These are phyloP conservation scores for Oxytropis ochrocephala DNA, from an alignment of 306 rosid species.

Conservation along the genomic window DNA sequence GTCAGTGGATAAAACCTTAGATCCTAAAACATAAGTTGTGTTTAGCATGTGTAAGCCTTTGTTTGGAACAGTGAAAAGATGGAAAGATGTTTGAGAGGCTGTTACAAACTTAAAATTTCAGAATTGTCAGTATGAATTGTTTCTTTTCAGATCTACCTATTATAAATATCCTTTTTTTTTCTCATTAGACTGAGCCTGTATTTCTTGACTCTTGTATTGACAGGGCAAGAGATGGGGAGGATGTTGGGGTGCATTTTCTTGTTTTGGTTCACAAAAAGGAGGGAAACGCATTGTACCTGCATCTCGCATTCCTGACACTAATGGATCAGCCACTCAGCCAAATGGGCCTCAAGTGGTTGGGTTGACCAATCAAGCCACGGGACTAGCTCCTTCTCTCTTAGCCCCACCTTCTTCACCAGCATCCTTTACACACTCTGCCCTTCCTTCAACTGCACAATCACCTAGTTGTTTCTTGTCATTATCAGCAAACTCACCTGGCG, in stretches of 20 bases:
- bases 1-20: not conserved
- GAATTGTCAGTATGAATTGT: not conserved
- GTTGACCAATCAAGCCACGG: slow-evolving; percentile 64
- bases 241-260: slow-evolving; percentile 85
- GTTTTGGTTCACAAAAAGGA: slow-evolving; percentile 85
- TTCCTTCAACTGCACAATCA: slow-evolving; percentile 93
- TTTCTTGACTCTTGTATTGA: slow-evolving; percentile 27
- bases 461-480: slow-evolving; percentile 77
- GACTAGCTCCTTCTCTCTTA: slow-evolving; percentile 75
- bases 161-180: slow-evolving; percentile 1
- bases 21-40: not conserved
- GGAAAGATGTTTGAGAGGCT: not conserved
- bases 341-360: slow-evolving; percentile 80
- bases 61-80: slow-evolving; percentile 12
- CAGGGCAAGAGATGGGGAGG: slow-evolving; percentile 99
- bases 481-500: slow-evolving; percentile 97
- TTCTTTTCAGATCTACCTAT: slow-evolving; percentile 15
- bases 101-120: not conserved
- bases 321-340: slow-evolving; percentile 59
- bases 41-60: not conserved
- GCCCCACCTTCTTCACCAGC: slow-evolving; percentile 99
- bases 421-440: slow-evolving; percentile 85
- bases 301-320: slow-evolving; percentile 72
- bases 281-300: slow-evolving; percentile 96
- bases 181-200: slow-evolving; percentile 12